Evolutionary conservation across 768 basidiomycete species (phyloP), one percentile per base, ranked within the genome.

Genomic region (Tricholoma flavovirens): DNA sequence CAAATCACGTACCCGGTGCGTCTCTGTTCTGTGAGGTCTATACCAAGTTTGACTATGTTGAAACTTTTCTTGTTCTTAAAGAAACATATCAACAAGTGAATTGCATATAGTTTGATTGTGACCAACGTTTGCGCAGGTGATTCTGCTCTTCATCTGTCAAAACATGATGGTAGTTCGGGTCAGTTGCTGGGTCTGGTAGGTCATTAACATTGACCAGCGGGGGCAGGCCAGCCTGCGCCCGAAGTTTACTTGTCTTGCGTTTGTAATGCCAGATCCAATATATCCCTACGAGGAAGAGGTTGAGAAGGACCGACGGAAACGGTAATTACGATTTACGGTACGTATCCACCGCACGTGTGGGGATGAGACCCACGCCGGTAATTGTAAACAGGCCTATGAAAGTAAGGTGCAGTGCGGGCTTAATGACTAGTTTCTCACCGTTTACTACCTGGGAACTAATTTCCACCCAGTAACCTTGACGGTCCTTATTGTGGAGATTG

Each of bases 391-490:
- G 74, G 36, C 83, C 87, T 88, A 32, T 10, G 14, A 33, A 49
- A 19, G 24, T 57, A 32, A 53, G 32, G 24, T 24, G 8, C 11
- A 38, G 36, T 42, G 32, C 4, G 29, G 55, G 14, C 48, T 40
- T 48, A 33, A 36, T 21, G 26, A 30, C 32, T 46, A 15, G 14
- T 22, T n/a, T 55, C 69, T 11, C 56, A 85, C 89, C 90, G 65
- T 89, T 91, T 61, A 78, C 83, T 40, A 92, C 75, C 66, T 94
- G 91, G 5, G 83, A 86, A 45, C 80, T 80, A 43, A 90, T 75
- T 70, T 92, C 89, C 14, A 91, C 79, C 92, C 91, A 94, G 54
- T 88, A 85, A 21, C 85, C 84, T 71, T 92, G 86, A 0, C 75
- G 79, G 53, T 87, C 78, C 8, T 74, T 68, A 61, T 88, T 86